Percentiles rank a stretch among this genome's conserved stretches.
phyloP scores from a whole-genome alignment of 352 stramenopile genomes.

The Blastocystis sp. region DNA sequence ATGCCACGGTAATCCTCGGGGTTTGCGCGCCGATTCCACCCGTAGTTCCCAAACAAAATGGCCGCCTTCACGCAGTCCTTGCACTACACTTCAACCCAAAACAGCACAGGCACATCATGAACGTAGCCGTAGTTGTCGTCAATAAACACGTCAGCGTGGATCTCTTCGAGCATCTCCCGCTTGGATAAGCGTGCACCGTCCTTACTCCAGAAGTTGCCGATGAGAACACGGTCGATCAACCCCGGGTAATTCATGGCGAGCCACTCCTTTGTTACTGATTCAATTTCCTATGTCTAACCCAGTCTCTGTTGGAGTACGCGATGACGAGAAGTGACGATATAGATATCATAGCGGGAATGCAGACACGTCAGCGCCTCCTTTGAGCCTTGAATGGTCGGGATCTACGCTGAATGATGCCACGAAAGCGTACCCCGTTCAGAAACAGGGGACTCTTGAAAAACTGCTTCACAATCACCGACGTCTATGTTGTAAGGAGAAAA shows the following conservation, averaged over 20 bases:
- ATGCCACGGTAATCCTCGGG: not conserved
- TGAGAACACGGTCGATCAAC: conserved; percentile 30
- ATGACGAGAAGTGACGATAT: conserved; percentile 35
- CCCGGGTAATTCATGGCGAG: not conserved
- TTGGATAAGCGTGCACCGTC: not conserved
- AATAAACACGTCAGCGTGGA: conserved; percentile 45
- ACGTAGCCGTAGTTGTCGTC: conserved; percentile 27
- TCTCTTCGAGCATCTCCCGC: not conserved
- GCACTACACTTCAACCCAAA: not conserved
- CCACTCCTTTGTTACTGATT: conserved; percentile 4
- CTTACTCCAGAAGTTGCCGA: conserved; percentile 9
- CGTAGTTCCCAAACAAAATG: conserved; percentile 36
- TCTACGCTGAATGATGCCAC: not conserved
- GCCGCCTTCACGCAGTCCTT: conserved; percentile 12
- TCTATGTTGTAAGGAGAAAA: not conserved
- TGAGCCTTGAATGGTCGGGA: not conserved
- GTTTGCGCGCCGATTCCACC: not conserved
- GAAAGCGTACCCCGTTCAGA: not conserved
- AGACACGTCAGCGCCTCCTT: not conserved
- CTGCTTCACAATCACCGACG: not conserved
- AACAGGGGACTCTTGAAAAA: conserved; percentile 12
- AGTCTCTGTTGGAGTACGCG: not conserved
- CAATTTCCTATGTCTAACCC: not conserved
- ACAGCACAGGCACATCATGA: not conserved
- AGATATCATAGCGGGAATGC: not conserved